Percentiles rank a stretch among this genome's conserved stretches.
These are phyloP conservation scores for Ilyonectria robusta DNA, from an alignment of 2,329 filamentous ascomycete species.

Conservation along the genomic window DNA sequence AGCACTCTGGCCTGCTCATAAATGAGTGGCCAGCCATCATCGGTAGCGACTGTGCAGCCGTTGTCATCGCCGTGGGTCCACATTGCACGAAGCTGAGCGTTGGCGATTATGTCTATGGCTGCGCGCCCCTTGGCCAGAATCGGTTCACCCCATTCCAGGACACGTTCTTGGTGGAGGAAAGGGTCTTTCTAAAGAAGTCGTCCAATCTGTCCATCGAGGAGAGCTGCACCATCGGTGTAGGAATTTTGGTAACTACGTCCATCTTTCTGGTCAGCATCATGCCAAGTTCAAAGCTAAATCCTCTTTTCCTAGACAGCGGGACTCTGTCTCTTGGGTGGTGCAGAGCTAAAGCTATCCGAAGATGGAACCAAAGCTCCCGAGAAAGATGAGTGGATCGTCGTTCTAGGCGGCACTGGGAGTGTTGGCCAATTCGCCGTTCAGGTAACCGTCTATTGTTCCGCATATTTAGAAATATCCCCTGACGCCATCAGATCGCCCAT, in stretches of 20 bases:
- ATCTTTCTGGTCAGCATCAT: neutral
- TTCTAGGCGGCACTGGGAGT: slow-evolving; percentile 53
- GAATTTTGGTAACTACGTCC: slow-evolving; percentile 46
- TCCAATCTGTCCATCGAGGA: slow-evolving; percentile 47
- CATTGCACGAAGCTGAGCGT: slow-evolving; percentile 49
- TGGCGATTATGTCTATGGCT: slow-evolving; percentile 55
- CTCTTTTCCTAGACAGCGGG: slow-evolving; percentile 48
- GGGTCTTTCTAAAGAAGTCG: slow-evolving; percentile 50
- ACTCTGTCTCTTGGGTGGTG: slow-evolving; percentile 50
- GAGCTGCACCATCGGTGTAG: slow-evolving; percentile 54
- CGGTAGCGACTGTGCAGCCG: slow-evolving; percentile 54
- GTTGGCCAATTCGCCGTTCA: slow-evolving; percentile 55
- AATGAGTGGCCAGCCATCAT: slow-evolving; percentile 54
- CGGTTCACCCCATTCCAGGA: slow-evolving; percentile 55
- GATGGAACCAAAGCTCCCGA: slow-evolving; percentile 26
- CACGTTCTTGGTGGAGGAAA: slow-evolving; percentile 55
- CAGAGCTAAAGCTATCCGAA: slow-evolving; percentile 43
- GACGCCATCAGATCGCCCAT: slow-evolving; percentile 48
- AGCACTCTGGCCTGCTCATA: slow-evolving; percentile 51
- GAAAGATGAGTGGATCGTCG: slow-evolving; percentile 54
- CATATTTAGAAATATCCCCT: neutral
- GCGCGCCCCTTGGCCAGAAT: slow-evolving; percentile 52
- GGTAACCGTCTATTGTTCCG: slow-evolving; percentile 6
- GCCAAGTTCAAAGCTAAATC: neutral
- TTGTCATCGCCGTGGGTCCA: slow-evolving; percentile 50